A percentile compares a stretch with the other conserved stretches of the same genome.
These are phyloP conservation scores for Rhodamnia argentea DNA, from an alignment of 345 rosid genomes.

Conservation along the genomic window DNA sequence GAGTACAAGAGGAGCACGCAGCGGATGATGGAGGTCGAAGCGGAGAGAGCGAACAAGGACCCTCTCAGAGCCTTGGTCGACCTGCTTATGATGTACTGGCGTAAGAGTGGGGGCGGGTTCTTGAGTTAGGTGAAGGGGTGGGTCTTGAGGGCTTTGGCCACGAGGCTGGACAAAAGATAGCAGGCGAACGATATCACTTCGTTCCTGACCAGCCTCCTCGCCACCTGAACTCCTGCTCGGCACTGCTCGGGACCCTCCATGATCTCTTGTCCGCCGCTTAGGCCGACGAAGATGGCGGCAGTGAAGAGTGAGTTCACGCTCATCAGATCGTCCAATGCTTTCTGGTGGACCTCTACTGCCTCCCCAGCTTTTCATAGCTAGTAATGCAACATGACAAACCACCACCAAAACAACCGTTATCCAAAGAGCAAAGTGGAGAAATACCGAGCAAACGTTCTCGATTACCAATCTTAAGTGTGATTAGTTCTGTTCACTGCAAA, in stretches of 20 bases:
- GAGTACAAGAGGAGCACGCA: slow-evolving; percentile 16
- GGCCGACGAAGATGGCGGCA: slow-evolving; percentile 11
- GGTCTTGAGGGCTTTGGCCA: slow-evolving; percentile 3
- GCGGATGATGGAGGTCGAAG: slow-evolving; percentile 9
- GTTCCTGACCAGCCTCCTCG: slow-evolving; percentile 6
- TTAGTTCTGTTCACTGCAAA: no score
- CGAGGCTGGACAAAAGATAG: slow-evolving; percentile 26
- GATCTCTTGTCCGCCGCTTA: neutral
- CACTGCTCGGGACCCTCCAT: slow-evolving; percentile 9
- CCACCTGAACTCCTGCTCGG: neutral
- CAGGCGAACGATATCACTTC: slow-evolving; percentile 25
- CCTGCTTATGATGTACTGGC: neutral
- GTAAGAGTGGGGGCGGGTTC: no score
- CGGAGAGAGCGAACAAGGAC: neutral
- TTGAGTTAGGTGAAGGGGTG: neutral
- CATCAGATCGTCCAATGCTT: slow-evolving; percentile 25
- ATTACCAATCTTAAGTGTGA: no score
- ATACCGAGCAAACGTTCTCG: neutral
- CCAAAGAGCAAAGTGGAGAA: neutral
- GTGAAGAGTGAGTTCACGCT: slow-evolving; percentile 29
- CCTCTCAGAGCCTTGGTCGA: neutral
- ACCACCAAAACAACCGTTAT: neutral
- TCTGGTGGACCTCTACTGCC: neutral
- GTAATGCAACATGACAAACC: neutral
- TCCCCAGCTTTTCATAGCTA: neutral